Evolutionary conservation across 1,284 basidiomycete species (phyloP), one percentile per base, ranked within the genome.

Genomic region (Papiliotrema fonsecae): DNA sequence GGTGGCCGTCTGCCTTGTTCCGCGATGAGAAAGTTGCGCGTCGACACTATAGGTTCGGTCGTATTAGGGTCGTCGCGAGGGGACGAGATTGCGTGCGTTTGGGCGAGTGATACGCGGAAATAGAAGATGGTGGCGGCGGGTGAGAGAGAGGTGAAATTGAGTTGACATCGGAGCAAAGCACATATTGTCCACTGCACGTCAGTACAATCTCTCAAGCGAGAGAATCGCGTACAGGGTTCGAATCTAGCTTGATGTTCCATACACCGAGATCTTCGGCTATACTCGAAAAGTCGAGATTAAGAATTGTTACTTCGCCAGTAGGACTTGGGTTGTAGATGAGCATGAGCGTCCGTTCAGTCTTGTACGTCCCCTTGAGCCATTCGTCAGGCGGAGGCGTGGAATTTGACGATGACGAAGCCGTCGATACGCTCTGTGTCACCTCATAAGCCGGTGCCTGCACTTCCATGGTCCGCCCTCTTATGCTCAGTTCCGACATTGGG

Each of bases 361-460:
- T 42, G 32, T 45, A 52, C 37, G 22, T 47, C 21, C 45, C 45
- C 25, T 47, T 28, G 13, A 47, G 37, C 45, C 45, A 47, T 19
- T 47, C 45, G 10, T 38, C 45, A 4, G 32, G 13, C 10, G 26
- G 16, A 16, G 40, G 24, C 40, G 26, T 30, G 4, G 36, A 43
- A 19, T 50, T 51, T 2, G 46, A 60, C 22, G 60, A 62, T 42
- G 49, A 48, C 24, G 45, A 58, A 40, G 56, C 56, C 7, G 44
- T 61, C 27, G 52, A 49, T 32, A 19, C 11, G 21, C 13, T 19
- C 9, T 9, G 25, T 51, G 34, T 32, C 76, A 70, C 57, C 81
- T 86, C 55, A 21, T 47, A 40, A 7, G 35, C 18, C 7, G 45
- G 36, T 9, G 45, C 36, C 28, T 21, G 4, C 21, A 21, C 39